Evolutionary conservation across 1,284 basidiomycete genomes (phyloP).

Genomic region (Pisolithus thermaeus): DNA sequence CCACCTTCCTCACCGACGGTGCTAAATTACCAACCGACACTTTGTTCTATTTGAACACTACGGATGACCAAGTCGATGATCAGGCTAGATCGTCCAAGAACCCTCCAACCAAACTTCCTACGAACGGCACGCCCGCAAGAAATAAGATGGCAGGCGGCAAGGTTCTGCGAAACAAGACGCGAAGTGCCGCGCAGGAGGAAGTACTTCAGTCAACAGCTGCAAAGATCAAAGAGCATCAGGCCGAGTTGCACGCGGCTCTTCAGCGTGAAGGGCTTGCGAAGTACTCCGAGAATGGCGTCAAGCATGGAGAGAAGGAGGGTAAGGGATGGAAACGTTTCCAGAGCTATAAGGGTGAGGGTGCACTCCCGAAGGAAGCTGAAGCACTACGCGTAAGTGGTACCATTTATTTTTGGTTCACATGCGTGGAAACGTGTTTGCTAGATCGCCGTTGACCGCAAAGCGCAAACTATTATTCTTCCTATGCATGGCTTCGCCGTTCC

Average conservation of each 20-base stretch:
- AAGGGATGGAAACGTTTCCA: slow-evolving; percentile 95
- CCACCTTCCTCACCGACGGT: slow-evolving; percentile 77
- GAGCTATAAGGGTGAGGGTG: slow-evolving; percentile 93
- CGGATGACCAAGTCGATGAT: slow-evolving; percentile 48
- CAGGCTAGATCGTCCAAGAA: slow-evolving; percentile 56
- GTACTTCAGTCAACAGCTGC: slow-evolving; percentile 62
- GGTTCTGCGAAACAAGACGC: slow-evolving; percentile 78
- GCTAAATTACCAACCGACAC: slow-evolving; percentile 81
- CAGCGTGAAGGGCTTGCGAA: slow-evolving; percentile 82
- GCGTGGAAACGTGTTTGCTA: slow-evolving; percentile 30
- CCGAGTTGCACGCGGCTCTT: slow-evolving; percentile 73
- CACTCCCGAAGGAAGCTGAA: slow-evolving; percentile 78
- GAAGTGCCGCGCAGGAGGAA: slow-evolving; percentile 75
- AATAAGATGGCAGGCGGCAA: slow-evolving; percentile 76
- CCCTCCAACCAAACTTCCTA: slow-evolving; percentile 42
- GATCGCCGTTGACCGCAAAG: slow-evolving; percentile 90
- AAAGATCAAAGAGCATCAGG: slow-evolving; percentile 85
- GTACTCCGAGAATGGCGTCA: slow-evolving; percentile 74
- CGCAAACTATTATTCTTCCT: slow-evolving; percentile 87
- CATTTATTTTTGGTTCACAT: background rate
- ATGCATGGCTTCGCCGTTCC: slow-evolving; percentile 95
- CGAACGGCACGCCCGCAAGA: slow-evolving; percentile 64
- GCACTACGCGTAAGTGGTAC: slow-evolving; percentile 57
- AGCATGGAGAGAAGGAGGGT: slow-evolving; percentile 71
- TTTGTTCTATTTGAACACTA: slow-evolving; percentile 73